Percentiles rank a stretch among this genome's conserved stretches.
Conservation (phyloP, 768 basidiomycete genomes). For the Amanita polypyramis region DNA sequence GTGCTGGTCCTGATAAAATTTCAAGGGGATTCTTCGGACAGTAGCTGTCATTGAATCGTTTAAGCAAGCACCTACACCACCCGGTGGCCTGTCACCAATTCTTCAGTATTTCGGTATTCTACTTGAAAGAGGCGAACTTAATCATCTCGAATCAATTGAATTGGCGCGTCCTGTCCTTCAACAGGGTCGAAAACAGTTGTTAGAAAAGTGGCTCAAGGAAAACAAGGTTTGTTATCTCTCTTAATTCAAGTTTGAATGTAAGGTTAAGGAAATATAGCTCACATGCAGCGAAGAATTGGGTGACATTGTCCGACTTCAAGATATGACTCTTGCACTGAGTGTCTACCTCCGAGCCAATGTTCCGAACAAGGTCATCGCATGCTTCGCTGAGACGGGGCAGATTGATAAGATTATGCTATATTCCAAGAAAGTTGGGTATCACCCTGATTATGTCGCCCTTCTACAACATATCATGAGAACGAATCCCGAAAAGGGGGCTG, state of each 20-base stretch:
- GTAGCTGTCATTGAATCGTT: conserved; percentile 94
- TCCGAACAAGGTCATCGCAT: conserved; percentile 97
- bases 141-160: conserved; percentile 92
- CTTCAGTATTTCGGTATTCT: conserved; percentile 97
- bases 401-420: conserved; percentile 97
- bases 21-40: conserved; percentile 87
- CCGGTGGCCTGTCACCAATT: conserved; percentile 89
- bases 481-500: conserved; percentile 95
- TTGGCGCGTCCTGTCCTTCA: conserved; percentile 92
- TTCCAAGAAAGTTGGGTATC: conserved; percentile 92
- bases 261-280: conserved; percentile 38
- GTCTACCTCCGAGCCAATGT: conserved; percentile 97
- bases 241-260: neutral
- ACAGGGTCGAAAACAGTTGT: conserved; percentile 90
- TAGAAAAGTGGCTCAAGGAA: conserved; percentile 99
- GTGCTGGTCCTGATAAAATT: neutral
- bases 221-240: conserved; percentile 61
- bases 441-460: conserved; percentile 84
- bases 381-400: conserved; percentile 98
- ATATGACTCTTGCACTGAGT: conserved; percentile 95
- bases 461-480: conserved; percentile 94
- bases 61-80: conserved; percentile 86
- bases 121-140: conserved; percentile 97
- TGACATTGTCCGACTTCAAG: conserved; percentile 88
- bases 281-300: conserved; percentile 98